Base-by-base conservation (phyloP, 768 basidiomycete species). In the Tricholoma matsutake region DNA sequence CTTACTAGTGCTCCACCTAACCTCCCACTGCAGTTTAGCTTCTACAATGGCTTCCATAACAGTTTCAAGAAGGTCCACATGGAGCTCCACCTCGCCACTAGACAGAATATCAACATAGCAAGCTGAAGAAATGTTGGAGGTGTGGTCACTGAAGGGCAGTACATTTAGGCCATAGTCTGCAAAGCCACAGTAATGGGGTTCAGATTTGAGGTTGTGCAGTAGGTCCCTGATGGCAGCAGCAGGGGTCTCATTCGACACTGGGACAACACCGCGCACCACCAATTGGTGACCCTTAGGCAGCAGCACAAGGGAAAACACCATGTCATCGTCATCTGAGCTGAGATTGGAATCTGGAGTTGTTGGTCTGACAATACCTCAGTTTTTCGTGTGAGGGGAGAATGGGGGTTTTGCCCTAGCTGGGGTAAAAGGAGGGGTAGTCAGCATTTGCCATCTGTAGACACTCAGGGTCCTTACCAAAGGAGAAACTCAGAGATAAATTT, bases 11-110 rank as follows among this genome's bases (percentile, higher is more conserved):
- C 60, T 57, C 60, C 60, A 57, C 4, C 43, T 6, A 22, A 61
- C 60, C 32, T 61, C 60, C 60, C 55, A 57, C 8, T 57, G 51
- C 13, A 35, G 54, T 29, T 57, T 61, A 2, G 2, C 31, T 20
- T 57, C 29, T 18, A 25, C 10, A 20, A 52, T 22, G 13, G 29
- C 43, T 1, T 52, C n/a, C 41, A 22, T 57, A 6, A 57, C 28
- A 1, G 28, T 45, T 39, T 57, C 56, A 22, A 57, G n/a, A 2
- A 57, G 56, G 32, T 57, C 56, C 0, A 57, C 39, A 22, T 41
- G 10, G 11, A 22, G 41, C 28, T 45, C 39, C 1, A n/a, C 18
- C 3, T 16, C 4, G 4, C 22, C 22, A 25, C 22, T 25, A 3
- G 22, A 25, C 3, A 25, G 2, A 25, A 25, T 25, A 1, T 25